Evolutionary conservation across 345 rosid species (phyloP), one percentile per base, ranked within the genome.

Genomic region (Microcos paniculata): DNA sequence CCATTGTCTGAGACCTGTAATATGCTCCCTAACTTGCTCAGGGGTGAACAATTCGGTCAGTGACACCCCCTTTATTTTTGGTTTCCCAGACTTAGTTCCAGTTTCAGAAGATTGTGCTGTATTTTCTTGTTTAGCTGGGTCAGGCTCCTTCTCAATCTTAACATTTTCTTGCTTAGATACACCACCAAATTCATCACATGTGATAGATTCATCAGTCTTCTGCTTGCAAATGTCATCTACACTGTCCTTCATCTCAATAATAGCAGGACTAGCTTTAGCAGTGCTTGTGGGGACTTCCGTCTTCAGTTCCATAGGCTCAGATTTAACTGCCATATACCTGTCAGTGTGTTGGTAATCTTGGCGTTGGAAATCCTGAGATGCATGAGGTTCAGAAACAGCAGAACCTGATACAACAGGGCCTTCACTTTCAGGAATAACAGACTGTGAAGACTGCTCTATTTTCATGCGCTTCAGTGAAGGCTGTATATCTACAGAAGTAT

Each of bases 1-100:
- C 98, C 99, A 96, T 82, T 79, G 98, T 79, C 99, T 89, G 72
- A 96, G 97, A 57, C 99, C 98, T 24, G n/a, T 77, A 57, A 96
- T 96, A 85, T 96, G 99, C 84, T 87, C 94, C 74, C 90, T 89
- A 51, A 96, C 94, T 90, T 96, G 98, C 80, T 96, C 98, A 9
- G 99, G 99, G 53, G 99, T 94, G 81, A 96, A 96, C 73, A 96
- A 82, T 80, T 96, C 99, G 42, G 91, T 96, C 87, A 94, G 76
- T 62, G 99, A 96, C 35, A 96, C 98, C 62, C 98, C 99, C 78
- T 94, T 92, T 81, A 96, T 91, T 78, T 89, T 94, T 72, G 99
- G 95, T 86, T 96, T 96, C 76, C 93, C 97, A 74, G 98, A 90
- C 87, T 89, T 92, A 21, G 91, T 83, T 64, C 82, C 87, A 63